phyloP scores from a whole-genome alignment of 2,329 filamentous ascomycete genomes.

The Biscogniauxia marginata region DNA sequence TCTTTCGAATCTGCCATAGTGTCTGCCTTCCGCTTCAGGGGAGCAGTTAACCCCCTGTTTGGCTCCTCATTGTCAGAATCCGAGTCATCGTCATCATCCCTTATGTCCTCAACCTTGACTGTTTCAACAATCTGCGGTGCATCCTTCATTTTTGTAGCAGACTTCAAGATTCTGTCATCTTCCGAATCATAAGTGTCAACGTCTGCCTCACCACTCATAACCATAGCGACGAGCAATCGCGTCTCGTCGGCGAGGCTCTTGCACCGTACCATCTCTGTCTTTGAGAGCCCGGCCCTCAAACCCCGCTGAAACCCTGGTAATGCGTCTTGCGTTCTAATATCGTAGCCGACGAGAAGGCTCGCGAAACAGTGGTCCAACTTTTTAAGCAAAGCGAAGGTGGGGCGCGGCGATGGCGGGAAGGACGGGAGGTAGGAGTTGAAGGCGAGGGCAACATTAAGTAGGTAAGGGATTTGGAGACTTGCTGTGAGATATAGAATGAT shows the following conservation, averaged over 20 bases:
- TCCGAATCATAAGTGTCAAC: conserved; percentile 43
- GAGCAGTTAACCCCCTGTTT: neutral
- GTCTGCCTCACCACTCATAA: conserved; percentile 56
- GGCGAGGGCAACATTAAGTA: conserved; percentile 74
- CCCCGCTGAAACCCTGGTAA: conserved; percentile 67
- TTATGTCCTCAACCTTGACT: conserved; percentile 12
- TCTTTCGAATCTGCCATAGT: conserved; percentile 10
- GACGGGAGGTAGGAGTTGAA: conserved; percentile 69
- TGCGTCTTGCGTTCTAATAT: conserved; percentile 61
- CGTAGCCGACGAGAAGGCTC: conserved; percentile 66
- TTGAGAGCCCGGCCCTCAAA: conserved; percentile 64
- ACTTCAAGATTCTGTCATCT: conserved; percentile 28
- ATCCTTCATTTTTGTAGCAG: conserved; percentile 27
- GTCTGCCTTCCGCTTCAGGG: conserved; percentile 24
- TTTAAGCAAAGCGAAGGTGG: conserved; percentile 67
- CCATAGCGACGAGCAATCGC: conserved; percentile 67
- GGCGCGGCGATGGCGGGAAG: conserved; percentile 66
- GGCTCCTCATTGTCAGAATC: conserved; percentile 12
- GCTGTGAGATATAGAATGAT: conserved; percentile 45
- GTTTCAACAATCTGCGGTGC: conserved; percentile 11
- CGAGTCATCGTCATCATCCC: conserved; percentile 9
- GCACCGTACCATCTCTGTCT: conserved; percentile 83
- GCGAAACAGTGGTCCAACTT: conserved; percentile 86
- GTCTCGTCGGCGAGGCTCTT: conserved; percentile 78
- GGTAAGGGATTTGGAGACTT: conserved; percentile 76